Percentiles rank a stretch among this genome's conserved stretches.
Evolutionary conservation across 2,329 filamentous ascomycete species (phyloP).

Genomic region (Aspergillus felis): DNA sequence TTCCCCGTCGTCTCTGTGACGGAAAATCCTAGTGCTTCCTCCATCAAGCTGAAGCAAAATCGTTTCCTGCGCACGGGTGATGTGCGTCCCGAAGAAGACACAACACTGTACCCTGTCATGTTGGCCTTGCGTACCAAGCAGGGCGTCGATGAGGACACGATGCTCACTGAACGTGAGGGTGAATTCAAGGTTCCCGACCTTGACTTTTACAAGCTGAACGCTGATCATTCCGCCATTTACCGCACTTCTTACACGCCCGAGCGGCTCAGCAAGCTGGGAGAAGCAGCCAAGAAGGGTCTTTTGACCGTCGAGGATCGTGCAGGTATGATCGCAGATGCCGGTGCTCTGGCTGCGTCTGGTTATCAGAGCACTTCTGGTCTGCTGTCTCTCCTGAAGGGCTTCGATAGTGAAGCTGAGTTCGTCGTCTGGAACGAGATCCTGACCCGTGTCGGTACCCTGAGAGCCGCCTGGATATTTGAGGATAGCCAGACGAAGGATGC

Average conservation of each 20-base stretch:
- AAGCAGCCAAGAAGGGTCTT: constrained; percentile 75
- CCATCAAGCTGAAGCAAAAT: constrained; percentile 88
- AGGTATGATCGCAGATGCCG: constrained; percentile 91
- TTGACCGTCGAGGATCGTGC: constrained; percentile 86
- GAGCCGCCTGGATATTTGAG: constrained; percentile 85
- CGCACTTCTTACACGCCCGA: constrained; percentile 82
- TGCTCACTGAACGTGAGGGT: constrained; percentile 67
- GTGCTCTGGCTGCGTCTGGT: constrained; percentile 81
- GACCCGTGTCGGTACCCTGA: constrained; percentile 70
- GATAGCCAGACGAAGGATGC: constrained; percentile 66
- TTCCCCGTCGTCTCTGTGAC: constrained; percentile 87
- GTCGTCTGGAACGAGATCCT: constrained; percentile 95
- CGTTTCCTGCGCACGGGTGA: constrained; percentile 90
- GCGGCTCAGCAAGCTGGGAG: constrained; percentile 79
- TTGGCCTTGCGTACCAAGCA: constrained; percentile 78
- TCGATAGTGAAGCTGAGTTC: constrained; percentile 76
- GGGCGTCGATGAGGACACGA: constrained; percentile 74
- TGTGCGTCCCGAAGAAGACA: constrained; percentile 87
- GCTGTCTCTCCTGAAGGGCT: constrained; percentile 77
- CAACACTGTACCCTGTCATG: constrained; percentile 84
- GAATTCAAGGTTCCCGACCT: constrained; percentile 72
- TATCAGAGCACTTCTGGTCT: constrained; percentile 92
- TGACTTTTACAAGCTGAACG: constrained; percentile 96
- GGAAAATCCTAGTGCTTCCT: constrained; percentile 65
- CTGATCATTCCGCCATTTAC: constrained; percentile 89